Base-by-base conservation (phyloP, 2,329 filamentous ascomycete species). In the Akanthomyces lecanii region DNA sequence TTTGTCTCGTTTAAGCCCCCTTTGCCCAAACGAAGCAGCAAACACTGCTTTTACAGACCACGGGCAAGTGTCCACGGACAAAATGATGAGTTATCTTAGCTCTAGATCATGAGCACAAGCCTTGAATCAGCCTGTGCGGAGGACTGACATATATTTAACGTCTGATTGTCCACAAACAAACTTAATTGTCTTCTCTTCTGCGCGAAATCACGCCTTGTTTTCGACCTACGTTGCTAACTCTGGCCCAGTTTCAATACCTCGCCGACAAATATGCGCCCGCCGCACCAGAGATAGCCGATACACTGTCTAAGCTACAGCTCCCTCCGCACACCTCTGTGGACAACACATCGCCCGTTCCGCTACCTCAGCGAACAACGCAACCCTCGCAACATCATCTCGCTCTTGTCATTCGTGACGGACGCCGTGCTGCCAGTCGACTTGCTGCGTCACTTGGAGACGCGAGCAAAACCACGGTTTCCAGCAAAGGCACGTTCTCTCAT, bases 21-120 rank as follows among this genome's bases (percentile, higher is more conserved):
- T 56, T 23, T 28, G 14, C 52, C 23, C 40, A 45, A 30, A 21
- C 16, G 16, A 57, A 33, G 40, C 25, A 67, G 25, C 66, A 62
- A 30, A 38, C 11, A 14, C 30, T 47, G 23, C 54, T 40, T 56
- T 60, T 53, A 69, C 60, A 63, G 25, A n/a, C 54, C 40, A 23
- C 21, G 63, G 47, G 54, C 48, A 62, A 58, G 52, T 21, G 25
- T 63, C 61, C 21, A n/a, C 61, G 64, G 63, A 69, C 69, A 72
- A 68, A 67, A 73, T 77, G 75, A 77, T 77, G 75, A 77, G 72
- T 71, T 71, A 75, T 65, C 73, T 89, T 91, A 91, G 89, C 89
- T 92, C 89, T 91, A 91, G 89, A 91, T 90, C 89, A 88, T 82
- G 83, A 91, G 87, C 82, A 84, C 82, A 72, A 67, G 66, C 66